Conservation (phyloP, 2,329 filamentous ascomycete genomes). For the Nemania sp. region DNA sequence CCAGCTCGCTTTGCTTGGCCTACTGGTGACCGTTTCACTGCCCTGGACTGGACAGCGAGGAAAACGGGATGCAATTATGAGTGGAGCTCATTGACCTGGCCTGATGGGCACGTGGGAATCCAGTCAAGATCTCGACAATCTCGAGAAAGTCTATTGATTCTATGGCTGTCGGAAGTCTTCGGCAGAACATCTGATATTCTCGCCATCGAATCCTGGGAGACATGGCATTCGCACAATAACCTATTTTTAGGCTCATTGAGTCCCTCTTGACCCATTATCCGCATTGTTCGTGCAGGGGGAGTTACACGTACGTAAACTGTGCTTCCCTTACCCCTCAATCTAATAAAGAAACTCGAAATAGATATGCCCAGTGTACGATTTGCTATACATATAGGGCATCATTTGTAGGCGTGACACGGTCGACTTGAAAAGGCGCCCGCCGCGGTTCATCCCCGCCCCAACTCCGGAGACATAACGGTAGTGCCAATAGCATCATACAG, state of each 20-base stretch:
- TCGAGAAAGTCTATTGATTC: slow-evolving; percentile 12
- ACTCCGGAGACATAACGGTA: slow-evolving; percentile 21
- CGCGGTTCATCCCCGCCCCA: slow-evolving; percentile 25
- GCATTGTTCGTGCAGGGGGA: background rate
- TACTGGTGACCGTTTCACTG: background rate
- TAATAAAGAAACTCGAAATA: slow-evolving; percentile 15
- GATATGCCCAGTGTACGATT: slow-evolving; percentile 1
- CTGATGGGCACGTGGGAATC: background rate
- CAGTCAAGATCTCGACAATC: slow-evolving; percentile 1
- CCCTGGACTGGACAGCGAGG: background rate
- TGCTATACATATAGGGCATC: slow-evolving; percentile 6
- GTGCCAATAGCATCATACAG: background rate
- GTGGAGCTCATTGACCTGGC: background rate
- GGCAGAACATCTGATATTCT: background rate
- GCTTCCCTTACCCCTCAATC: background rate
- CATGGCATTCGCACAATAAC: slow-evolving; percentile 12
- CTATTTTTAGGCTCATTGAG: slow-evolving; percentile 25
- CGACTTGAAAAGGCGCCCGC: background rate
- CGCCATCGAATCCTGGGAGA: background rate
- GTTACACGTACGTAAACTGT: background rate
- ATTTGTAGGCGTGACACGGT: slow-evolving; percentile 2
- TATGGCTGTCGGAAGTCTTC: slow-evolving; percentile 8
- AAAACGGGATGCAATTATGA: background rate
- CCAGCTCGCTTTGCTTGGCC: background rate
- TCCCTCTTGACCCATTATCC: background rate